Evolutionary conservation across 1,284 basidiomycete species (phyloP), one percentile per base, ranked within the genome.

Genomic region (Rhodotorula sp.): DNA sequence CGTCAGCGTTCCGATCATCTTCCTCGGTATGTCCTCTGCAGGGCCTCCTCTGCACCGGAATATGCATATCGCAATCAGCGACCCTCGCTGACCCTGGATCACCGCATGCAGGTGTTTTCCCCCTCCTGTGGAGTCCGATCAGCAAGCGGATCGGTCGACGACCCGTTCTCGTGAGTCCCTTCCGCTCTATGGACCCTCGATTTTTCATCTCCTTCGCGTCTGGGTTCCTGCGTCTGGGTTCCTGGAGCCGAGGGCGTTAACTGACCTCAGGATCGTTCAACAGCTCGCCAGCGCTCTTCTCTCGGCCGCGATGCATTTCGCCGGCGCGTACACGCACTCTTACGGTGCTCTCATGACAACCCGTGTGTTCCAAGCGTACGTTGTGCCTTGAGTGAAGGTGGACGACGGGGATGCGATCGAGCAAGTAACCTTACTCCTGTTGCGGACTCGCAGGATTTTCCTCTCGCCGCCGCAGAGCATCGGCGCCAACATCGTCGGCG

Each of bases 261-360:
- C 15, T n/a, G 6, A 22, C 6, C 8, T 37, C 51, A n/a, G 14
- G 3, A 7, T 14, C n/a, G 24, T 12, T 42, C 10, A 42, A 42
- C 53, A 64, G 65, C 68, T 69, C n/a, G 45, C 30, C 4, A 64
- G 49, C 8, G 46, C 67, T 4, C 7, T 69, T 4, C 26, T 74
- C 10, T 64, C 67, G 3, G 68, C 71, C 2, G 62, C 58, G 5
- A 29, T 70, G 6, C 64, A 68, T 37, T 45, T 75, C 22, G 73
- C 68, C 8, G 67, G 66, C 46, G 73, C 63, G 2, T 75, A 72
- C 59, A 57, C 57, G 29, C 45, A 66, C 48, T 61, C 63, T 1
- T 75, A 75, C 49, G 73, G 71, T 5, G 58, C 68, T 1, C 44
- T 75, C 12, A 75, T 75, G 73, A 60, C 67, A 4, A 54, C 63